Base-by-base conservation (phyloP, 495 filamentous ascomycete species). In the Aspergillus biplanus region DNA sequence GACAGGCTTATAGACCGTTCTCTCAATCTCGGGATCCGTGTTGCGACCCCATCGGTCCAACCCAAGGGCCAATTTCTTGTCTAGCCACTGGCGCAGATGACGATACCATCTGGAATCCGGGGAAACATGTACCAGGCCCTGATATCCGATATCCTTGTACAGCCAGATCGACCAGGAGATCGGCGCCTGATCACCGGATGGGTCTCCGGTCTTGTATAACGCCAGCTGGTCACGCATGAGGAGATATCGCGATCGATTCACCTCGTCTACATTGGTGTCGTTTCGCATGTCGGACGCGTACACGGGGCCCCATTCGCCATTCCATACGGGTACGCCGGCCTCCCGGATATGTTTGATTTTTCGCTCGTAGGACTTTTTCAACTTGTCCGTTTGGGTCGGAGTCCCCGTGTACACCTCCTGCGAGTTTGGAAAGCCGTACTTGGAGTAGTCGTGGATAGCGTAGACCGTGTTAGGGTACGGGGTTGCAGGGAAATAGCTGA, bases 241-340 rank as follows among this genome's bases (percentile, higher is more conserved):
- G 7, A 70, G 59, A 58, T 80, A 83, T 3, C 84, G 69, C 31
- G 71, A 58, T 47, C 68, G 33, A 65, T 85, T 86, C 52, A 77
- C 78, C n/a, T 76, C 67, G 31, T 79, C 69, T 0, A 69, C 64
- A 5, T 70, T 67, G 5, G 64, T 65, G 6, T 69, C 68, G 35
- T 67, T 68, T 52, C 71, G 54, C 34, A 67, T 63, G 16, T 70
- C 60, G 5, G 35, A 33, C 6, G 78, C 78, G 64, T 85, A 85
- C 2, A 86, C 83, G 1, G 83, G 84, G 4, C 84, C 84, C 39
- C 83, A 87, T 62, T 86, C 84, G 54, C 84, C 84, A 60, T 87
- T 87, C 84, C 83, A 86, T 65, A 83, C 80, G 9, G 83, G 82
- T 2, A 80, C 74, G 6, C 72, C 69, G 27, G 78, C 69, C 16